Evolutionary conservation across 2,329 filamentous ascomycete species (phyloP).

Genomic region (Colletotrichum siamense): DNA sequence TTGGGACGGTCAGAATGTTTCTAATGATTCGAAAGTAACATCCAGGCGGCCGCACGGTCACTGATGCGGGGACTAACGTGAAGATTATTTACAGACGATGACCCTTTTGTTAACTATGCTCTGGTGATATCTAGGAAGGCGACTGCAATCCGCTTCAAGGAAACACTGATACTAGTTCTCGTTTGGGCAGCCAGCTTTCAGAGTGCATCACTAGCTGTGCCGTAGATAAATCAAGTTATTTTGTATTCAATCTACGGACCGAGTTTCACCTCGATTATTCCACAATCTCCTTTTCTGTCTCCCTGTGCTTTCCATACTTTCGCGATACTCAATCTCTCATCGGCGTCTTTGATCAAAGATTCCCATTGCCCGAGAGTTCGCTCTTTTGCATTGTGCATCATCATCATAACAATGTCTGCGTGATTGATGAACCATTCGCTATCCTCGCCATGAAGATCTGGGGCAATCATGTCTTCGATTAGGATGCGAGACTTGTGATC

Average conservation of each 20-base stretch:
- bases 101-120: fast-evolving
- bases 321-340: neutral
- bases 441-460: neutral
- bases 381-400: neutral
- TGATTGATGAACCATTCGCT: neutral
- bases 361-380: neutral
- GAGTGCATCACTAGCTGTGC: neutral
- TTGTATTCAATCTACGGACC: neutral
- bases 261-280: neutral
- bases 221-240: neutral
- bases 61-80: neutral
- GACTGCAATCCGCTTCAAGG: neutral
- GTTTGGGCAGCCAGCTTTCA: neutral
- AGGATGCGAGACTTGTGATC: neutral
- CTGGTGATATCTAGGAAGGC: neutral
- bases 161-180: neutral
- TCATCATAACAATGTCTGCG: neutral
- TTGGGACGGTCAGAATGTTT: fast-evolving
- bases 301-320: neutral
- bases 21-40: fast-evolving
- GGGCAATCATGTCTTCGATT: neutral
- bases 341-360: neutral
- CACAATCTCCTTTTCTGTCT: neutral
- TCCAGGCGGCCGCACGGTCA: neutral
- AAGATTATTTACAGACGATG: fast-evolving